A percentile compares a stretch with the other conserved stretches of the same genome.
These are phyloP conservation scores for Paramarasmius palmivorus DNA, from an alignment of 1,284 basidiomycete genomes.

Conservation along the genomic window DNA sequence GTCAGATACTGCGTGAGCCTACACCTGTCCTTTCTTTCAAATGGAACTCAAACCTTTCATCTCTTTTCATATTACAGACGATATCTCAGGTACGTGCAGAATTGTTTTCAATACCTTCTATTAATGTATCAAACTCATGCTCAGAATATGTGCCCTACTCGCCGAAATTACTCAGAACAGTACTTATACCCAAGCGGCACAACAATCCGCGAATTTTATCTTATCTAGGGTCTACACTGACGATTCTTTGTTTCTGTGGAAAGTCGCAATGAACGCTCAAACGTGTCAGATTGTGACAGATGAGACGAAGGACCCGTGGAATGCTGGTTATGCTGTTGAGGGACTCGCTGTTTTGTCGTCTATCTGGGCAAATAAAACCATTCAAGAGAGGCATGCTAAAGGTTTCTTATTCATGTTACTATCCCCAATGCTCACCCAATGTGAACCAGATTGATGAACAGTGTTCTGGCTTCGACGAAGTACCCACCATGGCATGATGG, in stretches of 20 bases:
- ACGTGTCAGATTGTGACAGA: too few species aligned
- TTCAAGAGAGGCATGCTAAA: background rate
- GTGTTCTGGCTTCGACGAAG: too few species aligned
- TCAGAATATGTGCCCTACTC: slow-evolving; percentile 9
- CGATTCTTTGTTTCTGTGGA: background rate
- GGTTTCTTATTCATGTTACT: too few species aligned
- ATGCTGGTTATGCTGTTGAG: slow-evolving; percentile 10
- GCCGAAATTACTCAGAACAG: slow-evolving; percentile 5
- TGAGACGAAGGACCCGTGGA: background rate
- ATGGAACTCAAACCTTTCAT: too few species aligned
- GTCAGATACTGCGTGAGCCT: background rate
- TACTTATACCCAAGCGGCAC: slow-evolving; percentile 4
- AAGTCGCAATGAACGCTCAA: background rate
- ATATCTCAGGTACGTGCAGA: too few species aligned
- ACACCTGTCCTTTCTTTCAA: background rate
- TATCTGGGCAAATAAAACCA: background rate
- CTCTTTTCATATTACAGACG: too few species aligned
- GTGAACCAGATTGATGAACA: too few species aligned
- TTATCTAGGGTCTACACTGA: background rate
- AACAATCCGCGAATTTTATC: slow-evolving; percentile 8
- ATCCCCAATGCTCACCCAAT: too few species aligned
- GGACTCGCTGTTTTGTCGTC: slow-evolving; percentile 10
- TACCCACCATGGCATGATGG: too few species aligned
- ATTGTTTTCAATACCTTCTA: background rate
- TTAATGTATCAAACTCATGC: background rate